These are phyloP conservation scores for Penicillium waksmanii DNA, from an alignment of 495 filamentous ascomycete genomes.

Conservation along the genomic window DNA sequence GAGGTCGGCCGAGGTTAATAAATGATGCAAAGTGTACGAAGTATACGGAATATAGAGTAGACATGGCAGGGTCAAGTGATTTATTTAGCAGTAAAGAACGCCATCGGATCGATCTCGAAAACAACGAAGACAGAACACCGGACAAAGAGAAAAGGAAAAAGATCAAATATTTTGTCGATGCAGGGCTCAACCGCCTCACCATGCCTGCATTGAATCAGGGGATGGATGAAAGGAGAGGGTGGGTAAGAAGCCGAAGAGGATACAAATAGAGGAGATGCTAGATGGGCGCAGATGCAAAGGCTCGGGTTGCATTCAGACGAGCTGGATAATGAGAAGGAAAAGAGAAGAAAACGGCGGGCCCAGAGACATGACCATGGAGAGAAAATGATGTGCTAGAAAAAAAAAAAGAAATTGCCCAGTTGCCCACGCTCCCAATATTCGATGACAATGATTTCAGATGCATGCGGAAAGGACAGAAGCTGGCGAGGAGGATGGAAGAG, in stretches of 20 bases:
- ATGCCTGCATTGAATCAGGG: not conserved
- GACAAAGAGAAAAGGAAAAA: not conserved
- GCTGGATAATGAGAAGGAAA: constrained; percentile 14
- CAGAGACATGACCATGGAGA: constrained; percentile 24
- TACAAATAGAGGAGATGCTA: not conserved
- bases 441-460: constrained; percentile 38
- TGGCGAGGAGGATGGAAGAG: constrained; percentile 1
- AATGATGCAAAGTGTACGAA: not conserved
- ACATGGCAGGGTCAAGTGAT: not conserved
- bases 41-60: not conserved
- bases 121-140: not conserved
- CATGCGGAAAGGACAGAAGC: constrained; percentile 31
- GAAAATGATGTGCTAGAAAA: constrained; percentile 34
- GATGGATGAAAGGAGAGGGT: not conserved
- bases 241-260: constrained; percentile 2
- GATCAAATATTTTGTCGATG: not conserved
- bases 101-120: not conserved
- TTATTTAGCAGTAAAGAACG: constrained; percentile 2
- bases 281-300: constrained; percentile 16
- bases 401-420: constrained; percentile 30
- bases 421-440: constrained; percentile 38
- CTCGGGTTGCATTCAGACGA: constrained; percentile 26
- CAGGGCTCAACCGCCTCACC: not conserved
- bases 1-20: not conserved
- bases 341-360: constrained; percentile 18